These are phyloP conservation scores for Barnettozyma sp. DNA, from an alignment of 805 yeast species.

Conservation along the genomic window DNA sequence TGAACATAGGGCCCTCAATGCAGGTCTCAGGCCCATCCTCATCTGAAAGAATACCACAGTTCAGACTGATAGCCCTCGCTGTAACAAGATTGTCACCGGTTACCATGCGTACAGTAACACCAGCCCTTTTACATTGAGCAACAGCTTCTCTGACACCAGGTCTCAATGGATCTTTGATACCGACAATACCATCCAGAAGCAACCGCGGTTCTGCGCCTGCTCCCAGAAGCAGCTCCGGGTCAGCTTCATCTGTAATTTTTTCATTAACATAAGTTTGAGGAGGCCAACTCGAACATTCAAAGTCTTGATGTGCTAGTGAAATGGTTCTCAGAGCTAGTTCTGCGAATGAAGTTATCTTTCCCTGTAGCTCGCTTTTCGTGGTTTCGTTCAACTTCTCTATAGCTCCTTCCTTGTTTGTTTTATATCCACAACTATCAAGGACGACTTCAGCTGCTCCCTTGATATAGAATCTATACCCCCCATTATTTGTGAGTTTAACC, in stretches of 20 bases:
- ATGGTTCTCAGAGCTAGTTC: constrained; percentile 79
- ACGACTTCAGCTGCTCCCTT: constrained; percentile 97
- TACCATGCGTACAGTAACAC: constrained; percentile 94
- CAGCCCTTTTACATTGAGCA: constrained; percentile 76
- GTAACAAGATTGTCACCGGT: constrained; percentile 94
- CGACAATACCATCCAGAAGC: constrained; percentile 68
- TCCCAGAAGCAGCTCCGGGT: constrained; percentile 36
- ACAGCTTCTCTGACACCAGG: constrained; percentile 89
- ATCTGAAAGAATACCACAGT: constrained; percentile 68
- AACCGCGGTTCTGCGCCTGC: constrained; percentile 31
- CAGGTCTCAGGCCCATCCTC: constrained; percentile 51
- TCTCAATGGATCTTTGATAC: constrained; percentile 92
- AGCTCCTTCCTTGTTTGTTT: constrained; percentile 28
- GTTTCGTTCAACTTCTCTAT: constrained; percentile 26
- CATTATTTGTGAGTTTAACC: constrained; percentile 37
- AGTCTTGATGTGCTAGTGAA: constrained; percentile 78
- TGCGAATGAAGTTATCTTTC: constrained; percentile 54
- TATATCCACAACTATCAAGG: constrained; percentile 48
- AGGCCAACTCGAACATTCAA: constrained; percentile 54
- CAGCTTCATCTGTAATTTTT: constrained; percentile 33
- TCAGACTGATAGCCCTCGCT: constrained; percentile 83
- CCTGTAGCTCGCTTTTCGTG: constrained; percentile 26
- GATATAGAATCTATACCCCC: constrained; percentile 50
- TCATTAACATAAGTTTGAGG: constrained; percentile 41
- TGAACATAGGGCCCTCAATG: constrained; percentile 91